Conservation (phyloP, 352 stramenopile genomes). For the Lagenidium sp. region DNA sequence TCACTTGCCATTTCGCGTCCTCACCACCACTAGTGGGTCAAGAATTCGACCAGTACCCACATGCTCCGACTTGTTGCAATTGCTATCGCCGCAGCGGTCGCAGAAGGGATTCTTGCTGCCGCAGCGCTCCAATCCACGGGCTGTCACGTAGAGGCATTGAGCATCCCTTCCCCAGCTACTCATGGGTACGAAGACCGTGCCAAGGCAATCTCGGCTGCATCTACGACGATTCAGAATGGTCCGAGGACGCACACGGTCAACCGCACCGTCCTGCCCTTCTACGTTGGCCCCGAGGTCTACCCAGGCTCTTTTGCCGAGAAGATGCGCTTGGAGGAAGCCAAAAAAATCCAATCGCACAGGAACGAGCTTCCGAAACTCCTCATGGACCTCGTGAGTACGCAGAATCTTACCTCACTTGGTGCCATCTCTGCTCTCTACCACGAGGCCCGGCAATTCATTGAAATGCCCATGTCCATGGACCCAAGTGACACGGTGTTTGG, state of each 20-base stretch:
- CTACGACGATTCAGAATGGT: too few species aligned
- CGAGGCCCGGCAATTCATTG: too few species aligned
- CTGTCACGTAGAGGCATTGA: too few species aligned
- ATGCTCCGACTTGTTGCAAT: neutral
- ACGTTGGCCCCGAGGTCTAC: conserved; percentile 1
- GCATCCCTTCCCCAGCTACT: too few species aligned
- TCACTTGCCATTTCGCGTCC: conserved; percentile 15
- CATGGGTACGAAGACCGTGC: neutral
- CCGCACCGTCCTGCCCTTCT: conserved; percentile 9
- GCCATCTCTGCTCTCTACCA: too few species aligned
- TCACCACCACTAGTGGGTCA: conserved; percentile 15
- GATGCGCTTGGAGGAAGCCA: conserved; percentile 18
- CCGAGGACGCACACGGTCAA: neutral
- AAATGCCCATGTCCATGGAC: conserved; percentile 2
- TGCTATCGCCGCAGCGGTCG: neutral
- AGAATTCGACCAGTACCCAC: neutral
- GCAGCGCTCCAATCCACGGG: too few species aligned
- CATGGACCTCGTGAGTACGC: conserved; percentile 13
- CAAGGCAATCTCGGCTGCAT: too few species aligned
- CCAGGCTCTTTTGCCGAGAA: conserved; percentile 14
- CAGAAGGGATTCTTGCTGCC: neutral
- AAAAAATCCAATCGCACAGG: conserved; percentile 10
- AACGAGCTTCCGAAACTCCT: conserved; percentile 14
- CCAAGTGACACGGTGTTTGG: conserved; percentile 6
- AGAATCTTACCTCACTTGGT: neutral